Evolutionary conservation across 2,329 filamentous ascomycete genomes (phyloP), one percentile per base, ranked within the genome.

Genomic region (Aspergillus calidoustus): DNA sequence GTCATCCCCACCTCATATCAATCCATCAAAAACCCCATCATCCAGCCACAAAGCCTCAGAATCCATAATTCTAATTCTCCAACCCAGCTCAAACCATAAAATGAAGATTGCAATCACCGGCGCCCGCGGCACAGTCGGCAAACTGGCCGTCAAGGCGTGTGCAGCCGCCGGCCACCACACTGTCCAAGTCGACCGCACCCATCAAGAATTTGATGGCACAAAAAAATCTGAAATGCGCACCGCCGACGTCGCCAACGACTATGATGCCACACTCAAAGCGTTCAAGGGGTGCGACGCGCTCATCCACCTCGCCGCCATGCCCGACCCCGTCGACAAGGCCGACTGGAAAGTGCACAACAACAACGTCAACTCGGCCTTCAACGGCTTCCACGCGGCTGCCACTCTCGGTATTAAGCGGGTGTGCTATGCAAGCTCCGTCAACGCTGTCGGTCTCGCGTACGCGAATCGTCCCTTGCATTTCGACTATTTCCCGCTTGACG

Each of bases 301-400:
- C 23, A 77, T 79, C 49, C 76, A 78, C 55, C 73, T 78, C 1
- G 76, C 76, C 2, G 74, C 76, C 3, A 73, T 77, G 28, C 76
- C 76, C 2, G 70, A 77, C 59, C 75, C 76, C 3, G 66, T 76
- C 1, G 70, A 68, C 44, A 76, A 73, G 30, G 57, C 66, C 2
- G 73, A 78, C 57, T 67, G 64, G 52, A 44, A 66, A 28, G 74
- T 78, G 0, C 76, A 77, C 65, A 70, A 67, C 60, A 78, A 77
- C 68, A 79, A 79, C 61, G 74, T 77, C 51, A 72, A 71, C 58
- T 66, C 69, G 0, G 75, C 76, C 0, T 78, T 78, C 68, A 80
- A 79, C 46, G 75, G 76, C n/a, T 75, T 78, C 43, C 73, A 72
- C 17, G 76, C 76, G 15, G 74, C 75, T 2, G 76, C 66, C 11